Evolutionary conservation across 257 asterid genomes (phyloP).

Genomic region (Petunia axillaris): DNA sequence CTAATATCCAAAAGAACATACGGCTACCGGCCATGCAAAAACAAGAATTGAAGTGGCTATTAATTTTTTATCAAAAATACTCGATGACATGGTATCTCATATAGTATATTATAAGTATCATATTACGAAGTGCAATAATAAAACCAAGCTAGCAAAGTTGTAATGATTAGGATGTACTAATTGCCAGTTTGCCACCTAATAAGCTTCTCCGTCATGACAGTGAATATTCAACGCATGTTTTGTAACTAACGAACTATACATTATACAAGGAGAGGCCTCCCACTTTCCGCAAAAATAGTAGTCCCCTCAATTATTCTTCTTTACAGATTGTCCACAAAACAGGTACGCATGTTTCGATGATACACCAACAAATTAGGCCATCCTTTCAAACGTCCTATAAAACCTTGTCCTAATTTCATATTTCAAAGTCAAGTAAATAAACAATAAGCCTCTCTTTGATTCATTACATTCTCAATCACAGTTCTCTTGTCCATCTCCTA

Average conservation of each 20-base stretch:
- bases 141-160: neutral
- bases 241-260: constrained; percentile 10
- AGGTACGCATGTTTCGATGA: constrained; percentile 31
- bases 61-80: neutral
- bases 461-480: neutral
- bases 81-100: neutral
- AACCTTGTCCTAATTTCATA: constrained; percentile 23
- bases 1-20: constrained; percentile 3
- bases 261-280: constrained; percentile 29
- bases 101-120: neutral
- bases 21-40: neutral
- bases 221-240: constrained; percentile 16
- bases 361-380: constrained; percentile 18
- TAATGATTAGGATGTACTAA: neutral
- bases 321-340: constrained; percentile 38
- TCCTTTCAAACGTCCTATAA: constrained; percentile 37
- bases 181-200: constrained; percentile 12
- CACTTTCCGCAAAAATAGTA: constrained; percentile 29
- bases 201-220: constrained; percentile 18
- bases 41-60: neutral
- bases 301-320: neutral
- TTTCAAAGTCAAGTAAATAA: constrained; percentile 31
- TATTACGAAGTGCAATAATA: neutral
- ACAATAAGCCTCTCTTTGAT: neutral
- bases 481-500: constrained; percentile 27